phyloP scores from a whole-genome alignment of 164 flowering plant genomes.

The Tinospora cordifolia region DNA sequence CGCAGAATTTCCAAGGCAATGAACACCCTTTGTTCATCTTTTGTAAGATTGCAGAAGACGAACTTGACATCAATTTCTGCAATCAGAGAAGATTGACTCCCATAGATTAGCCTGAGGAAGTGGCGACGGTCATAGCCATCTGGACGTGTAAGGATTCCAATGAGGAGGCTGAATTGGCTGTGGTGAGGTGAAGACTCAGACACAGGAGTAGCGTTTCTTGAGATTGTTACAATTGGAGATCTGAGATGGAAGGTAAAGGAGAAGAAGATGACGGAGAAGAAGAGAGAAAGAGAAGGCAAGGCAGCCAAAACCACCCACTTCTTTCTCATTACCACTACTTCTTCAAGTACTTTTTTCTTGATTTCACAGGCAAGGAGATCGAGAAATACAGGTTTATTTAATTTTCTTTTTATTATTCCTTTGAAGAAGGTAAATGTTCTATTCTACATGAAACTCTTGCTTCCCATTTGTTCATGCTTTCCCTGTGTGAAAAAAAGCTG shows the following conservation, averaged over 20 bases:
- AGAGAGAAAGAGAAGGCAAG: slow-evolving; percentile 22
- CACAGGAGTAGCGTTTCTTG: slow-evolving; percentile 2
- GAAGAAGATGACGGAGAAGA: slow-evolving; percentile 21
- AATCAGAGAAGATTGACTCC: slow-evolving; percentile 37
- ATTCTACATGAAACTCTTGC: not conserved
- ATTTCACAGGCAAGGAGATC: not conserved
- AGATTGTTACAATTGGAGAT: not conserved
- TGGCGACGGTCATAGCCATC: slow-evolving; percentile 50
- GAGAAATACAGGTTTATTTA: not conserved
- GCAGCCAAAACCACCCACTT: slow-evolving; percentile 19
- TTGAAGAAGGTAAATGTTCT: not conserved
- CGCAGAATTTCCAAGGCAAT: slow-evolving; percentile 49
- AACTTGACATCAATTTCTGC: slow-evolving; percentile 48
- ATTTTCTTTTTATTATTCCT: not conserved
- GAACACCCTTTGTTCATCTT: slow-evolving; percentile 37
- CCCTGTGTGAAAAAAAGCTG: not conserved
- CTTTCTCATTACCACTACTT: slow-evolving; percentile 11
- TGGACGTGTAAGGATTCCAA: slow-evolving; percentile 49
- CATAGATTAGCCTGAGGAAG: slow-evolving; percentile 54
- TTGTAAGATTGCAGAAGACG: slow-evolving; percentile 56
- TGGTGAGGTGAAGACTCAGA: not conserved
- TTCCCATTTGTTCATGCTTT: slow-evolving; percentile 10
- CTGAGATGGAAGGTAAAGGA: slow-evolving; percentile 18
- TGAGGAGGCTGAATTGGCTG: slow-evolving; percentile 35
- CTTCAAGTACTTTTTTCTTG: not conserved